Evolutionary conservation across 345 rosid species (phyloP), one percentile per base, ranked within the genome.

Genomic region (Brassica juncea): DNA sequence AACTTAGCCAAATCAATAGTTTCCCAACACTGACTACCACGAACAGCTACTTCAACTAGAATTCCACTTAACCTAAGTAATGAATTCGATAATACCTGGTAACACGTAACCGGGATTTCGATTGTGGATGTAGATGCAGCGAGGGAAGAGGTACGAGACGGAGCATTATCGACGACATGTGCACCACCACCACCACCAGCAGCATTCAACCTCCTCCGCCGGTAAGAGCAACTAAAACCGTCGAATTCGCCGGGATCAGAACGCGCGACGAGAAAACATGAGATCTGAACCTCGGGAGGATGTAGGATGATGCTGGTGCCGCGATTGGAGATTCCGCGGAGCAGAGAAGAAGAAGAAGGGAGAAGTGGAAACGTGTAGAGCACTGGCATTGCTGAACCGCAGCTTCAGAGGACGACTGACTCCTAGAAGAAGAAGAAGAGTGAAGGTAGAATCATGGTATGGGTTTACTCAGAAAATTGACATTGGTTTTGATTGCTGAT

Each of bases 51-150:
- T n/a, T 60, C 52, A 47, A 63, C 66, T 23, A 60, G 63, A 74
- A 14, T 55, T 70, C 70, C 2, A 62, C 37, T 59, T 61, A 27
- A 61, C 65, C 34, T 61, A 61, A 5, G 66, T 62, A 62, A 9
- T 34, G 66, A 54, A 37, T 65, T 21, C 30, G 63, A 66, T 19
- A n/a, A 52, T 49, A 90, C 96, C 93, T 90, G 95, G 76, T 87
- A 92, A 83, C 95, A 92, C 58, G 89, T 86, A 80, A 92, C 90
- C 15, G 91, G 92, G 35, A 92, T 87, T 58, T 92, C 93, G 60
- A 89, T 72, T 4, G 84, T 66, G 58, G 73, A 63, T 32, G 78
- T 39, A 44, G 80, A 75, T 9, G 85, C 86, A 71, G 80, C 57
- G 57, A 71, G 58, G 8, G 83, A 76, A 59, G 73, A 81, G 64